Base-by-base conservation (phyloP, 169 alveolate species). In the Miamiensis avidus region DNA sequence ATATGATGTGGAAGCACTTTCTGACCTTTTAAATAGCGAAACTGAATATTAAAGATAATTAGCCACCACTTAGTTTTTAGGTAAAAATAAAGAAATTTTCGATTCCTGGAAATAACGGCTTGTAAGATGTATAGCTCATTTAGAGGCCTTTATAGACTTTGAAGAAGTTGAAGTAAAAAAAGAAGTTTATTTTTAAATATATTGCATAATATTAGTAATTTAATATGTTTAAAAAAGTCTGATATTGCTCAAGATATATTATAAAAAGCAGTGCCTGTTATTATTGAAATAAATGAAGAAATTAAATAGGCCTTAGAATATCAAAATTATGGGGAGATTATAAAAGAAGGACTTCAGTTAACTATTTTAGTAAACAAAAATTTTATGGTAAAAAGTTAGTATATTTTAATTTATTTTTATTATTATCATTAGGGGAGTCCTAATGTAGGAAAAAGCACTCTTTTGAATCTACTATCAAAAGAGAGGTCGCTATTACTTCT, bases 81-180 rank as follows among this genome's bases (percentile, higher is more conserved):
- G 93, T 31, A 74, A 76, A 65, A 78, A 76, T 65, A 78, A 84
- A 20, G 1, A 81, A 64, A 72, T 89, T 0, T 89, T 73, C 29
- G 77, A 84, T 6, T 64, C 73, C 20, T 73, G 87, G 75, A 79
- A 87, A 69, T 33, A 28, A 15, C 0, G 74, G 64, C 81, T 89
- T 16, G 84, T 84, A 0, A 30, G 65, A 69, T 72, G 78, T 69
- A 73, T 89, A 1, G 89, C 93, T 0, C 88, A 89, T 84, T 84
- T 84, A 28, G 93, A 89, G 74, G 93, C 93, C 0, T 89, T 84
- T 78, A 89, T 89, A 28, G 93, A 89, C 64, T 89, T 89, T 84
- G 93, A 84, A 34, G 88, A 81, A 31, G 90, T 79, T 75, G 88
- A 89, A 73, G 88, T 89, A 79, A 79, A 29, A 79, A 28, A 11